Evolutionary conservation across 345 rosid species (phyloP).

Genomic region (Populus euphratica): DNA sequence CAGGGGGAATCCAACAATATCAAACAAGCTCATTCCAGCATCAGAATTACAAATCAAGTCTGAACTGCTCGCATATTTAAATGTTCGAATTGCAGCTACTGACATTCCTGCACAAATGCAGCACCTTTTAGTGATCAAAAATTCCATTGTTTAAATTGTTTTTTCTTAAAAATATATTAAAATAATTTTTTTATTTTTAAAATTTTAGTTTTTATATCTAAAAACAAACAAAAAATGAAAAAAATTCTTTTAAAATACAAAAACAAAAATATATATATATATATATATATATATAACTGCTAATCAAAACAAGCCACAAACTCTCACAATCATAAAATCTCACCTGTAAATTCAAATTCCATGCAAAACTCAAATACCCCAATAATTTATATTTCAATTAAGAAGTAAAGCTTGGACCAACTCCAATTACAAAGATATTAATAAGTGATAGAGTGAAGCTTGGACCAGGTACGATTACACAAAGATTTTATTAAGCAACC

Average conservation of each 20-base stretch:
- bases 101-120: constrained; percentile 50
- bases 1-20: constrained; percentile 78
- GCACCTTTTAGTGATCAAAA: background rate
- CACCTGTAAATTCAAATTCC: background rate
- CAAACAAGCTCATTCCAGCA: constrained; percentile 41
- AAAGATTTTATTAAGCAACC: background rate
- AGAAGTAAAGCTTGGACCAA: background rate
- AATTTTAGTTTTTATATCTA: no score
- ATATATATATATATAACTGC: background rate
- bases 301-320: background rate
- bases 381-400: background rate
- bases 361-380: background rate
- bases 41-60: constrained; percentile 30
- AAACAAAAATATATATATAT: no score
- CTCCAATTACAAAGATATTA: background rate
- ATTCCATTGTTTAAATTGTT: background rate
- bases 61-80: constrained; percentile 51
- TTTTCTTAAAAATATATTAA: no score
- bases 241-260: background rate
- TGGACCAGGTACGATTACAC: background rate
- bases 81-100: constrained; percentile 61
- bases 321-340: background rate
- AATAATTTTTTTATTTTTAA: no score
- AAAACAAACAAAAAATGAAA: no score
- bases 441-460: background rate